phyloP scores from a whole-genome alignment of 1,139 yeast species.

The Pichia norvegensis region DNA sequence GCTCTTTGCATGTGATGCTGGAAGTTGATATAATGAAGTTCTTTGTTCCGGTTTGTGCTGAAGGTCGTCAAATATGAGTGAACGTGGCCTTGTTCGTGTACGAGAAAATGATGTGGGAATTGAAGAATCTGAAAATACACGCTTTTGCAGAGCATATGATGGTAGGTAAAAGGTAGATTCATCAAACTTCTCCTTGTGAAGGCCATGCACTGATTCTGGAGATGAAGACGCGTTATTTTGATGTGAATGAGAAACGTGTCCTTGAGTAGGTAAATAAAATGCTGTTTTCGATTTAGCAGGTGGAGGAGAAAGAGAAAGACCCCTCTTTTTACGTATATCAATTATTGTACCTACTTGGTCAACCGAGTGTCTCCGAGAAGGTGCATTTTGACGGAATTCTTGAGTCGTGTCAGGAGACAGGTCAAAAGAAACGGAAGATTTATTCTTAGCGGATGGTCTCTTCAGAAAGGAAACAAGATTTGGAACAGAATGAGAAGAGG shows the following conservation, averaged over 20 bases:
- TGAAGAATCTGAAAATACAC: conserved; percentile 9
- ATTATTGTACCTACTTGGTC: neutral
- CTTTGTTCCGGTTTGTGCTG: neutral
- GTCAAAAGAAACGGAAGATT: neutral
- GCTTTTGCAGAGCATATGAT: neutral
- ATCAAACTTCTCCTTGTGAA: neutral
- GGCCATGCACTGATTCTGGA: neutral
- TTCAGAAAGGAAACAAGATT: neutral
- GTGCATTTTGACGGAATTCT: neutral
- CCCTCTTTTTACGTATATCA: neutral
- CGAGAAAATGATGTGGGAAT: neutral
- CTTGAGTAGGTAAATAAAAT: neutral
- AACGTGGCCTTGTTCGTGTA: conserved; percentile 8
- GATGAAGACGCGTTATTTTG: neutral
- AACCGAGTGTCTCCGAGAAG: neutral
- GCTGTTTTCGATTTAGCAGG: neutral
- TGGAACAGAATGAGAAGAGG: neutral
- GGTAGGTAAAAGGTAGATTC: neutral
- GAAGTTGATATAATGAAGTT: neutral
- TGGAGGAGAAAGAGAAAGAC: neutral
- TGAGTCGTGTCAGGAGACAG: neutral
- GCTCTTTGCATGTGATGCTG: neutral
- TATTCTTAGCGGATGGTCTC: neutral
- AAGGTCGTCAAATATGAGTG: conserved; percentile 5
- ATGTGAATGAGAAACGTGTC: neutral